phyloP scores from a whole-genome alignment of 495 filamentous ascomycete genomes.

The Annulohypoxylon moriforme region DNA sequence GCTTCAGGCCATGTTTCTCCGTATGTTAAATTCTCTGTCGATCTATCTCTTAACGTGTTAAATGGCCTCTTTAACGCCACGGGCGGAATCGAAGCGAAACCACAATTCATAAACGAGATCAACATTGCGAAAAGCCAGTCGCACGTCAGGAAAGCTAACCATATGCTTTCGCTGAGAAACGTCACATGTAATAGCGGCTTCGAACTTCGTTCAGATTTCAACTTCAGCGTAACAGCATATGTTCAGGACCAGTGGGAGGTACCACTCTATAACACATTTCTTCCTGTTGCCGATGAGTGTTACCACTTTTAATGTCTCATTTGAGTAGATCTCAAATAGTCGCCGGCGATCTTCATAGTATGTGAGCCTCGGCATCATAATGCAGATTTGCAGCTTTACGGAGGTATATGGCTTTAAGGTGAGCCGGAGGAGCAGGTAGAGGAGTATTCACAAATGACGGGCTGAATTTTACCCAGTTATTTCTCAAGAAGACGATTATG shows the following conservation, averaged over 20 bases:
- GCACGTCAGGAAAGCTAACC: slow-evolving; percentile 28
- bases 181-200: slow-evolving; percentile 35
- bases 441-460: slow-evolving; percentile 8
- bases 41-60: slow-evolving; percentile 31
- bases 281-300: slow-evolving; percentile 40
- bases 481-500: slow-evolving; percentile 30
- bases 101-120: slow-evolving; percentile 38
- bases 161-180: slow-evolving; percentile 38
- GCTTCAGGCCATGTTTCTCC: slow-evolving; percentile 39
- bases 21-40: slow-evolving; percentile 35
- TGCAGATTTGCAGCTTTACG: slow-evolving; percentile 8
- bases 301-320: slow-evolving; percentile 25
- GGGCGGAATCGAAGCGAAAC: slow-evolving; percentile 28
- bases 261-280: slow-evolving; percentile 28
- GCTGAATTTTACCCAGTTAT: slow-evolving; percentile 29
- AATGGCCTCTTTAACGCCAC: slow-evolving; percentile 26
- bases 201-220: slow-evolving; percentile 38
- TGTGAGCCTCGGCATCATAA: background rate
- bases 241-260: slow-evolving; percentile 28
- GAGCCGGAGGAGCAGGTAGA: background rate
- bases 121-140: slow-evolving; percentile 33
- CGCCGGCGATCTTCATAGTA: slow-evolving; percentile 2
- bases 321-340: background rate
- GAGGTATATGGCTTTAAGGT: slow-evolving; percentile 18
- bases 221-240: slow-evolving; percentile 35